These are phyloP conservation scores for Cutaneotrichosporon dermatis DNA, from an alignment of 1,284 basidiomycete genomes.

Conservation along the genomic window DNA sequence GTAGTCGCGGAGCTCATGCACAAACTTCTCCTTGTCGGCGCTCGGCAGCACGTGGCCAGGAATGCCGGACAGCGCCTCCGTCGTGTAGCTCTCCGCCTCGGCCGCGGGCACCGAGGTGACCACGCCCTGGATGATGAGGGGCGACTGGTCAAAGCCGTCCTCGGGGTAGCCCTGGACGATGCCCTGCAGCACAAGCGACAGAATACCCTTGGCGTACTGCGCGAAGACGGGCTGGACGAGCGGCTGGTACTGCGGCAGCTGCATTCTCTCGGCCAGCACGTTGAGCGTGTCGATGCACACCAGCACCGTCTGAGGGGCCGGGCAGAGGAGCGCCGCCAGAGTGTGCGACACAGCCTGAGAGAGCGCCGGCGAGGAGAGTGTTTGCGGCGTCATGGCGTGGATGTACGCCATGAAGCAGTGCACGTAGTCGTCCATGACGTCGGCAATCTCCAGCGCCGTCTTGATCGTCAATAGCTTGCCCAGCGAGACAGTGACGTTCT, in stretches of 20 bases:
- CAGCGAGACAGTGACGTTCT: conserved; percentile 66
- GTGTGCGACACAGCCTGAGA: conserved; percentile 68
- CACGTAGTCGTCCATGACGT: conserved; percentile 93
- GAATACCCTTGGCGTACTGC: conserved; percentile 68
- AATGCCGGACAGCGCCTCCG: conserved; percentile 65
- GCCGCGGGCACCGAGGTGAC: conserved; percentile 61
- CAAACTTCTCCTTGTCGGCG: conserved; percentile 68
- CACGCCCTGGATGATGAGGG: conserved; percentile 71
- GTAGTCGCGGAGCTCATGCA: conserved; percentile 68
- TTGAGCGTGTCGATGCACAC: conserved; percentile 76
- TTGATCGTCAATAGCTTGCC: conserved; percentile 64
- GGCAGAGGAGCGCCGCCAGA: conserved; percentile 70
- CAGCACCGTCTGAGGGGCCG: conserved; percentile 74
- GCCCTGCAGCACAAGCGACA: conserved; percentile 69
- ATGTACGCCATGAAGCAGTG: conserved; percentile 72
- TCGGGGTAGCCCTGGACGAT: conserved; percentile 83
- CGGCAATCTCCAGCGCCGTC: conserved; percentile 67
- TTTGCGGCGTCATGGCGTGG: conserved; percentile 63
- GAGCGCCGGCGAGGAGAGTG: conserved; percentile 72
- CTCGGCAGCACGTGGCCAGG: conserved; percentile 61
- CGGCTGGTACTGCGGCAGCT: conserved; percentile 50
- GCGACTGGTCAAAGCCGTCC: conserved; percentile 68
- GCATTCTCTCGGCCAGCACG: conserved; percentile 62
- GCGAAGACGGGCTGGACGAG: conserved; percentile 60
- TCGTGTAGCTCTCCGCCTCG: conserved; percentile 68